Base-by-base conservation (phyloP, 2,329 filamentous ascomycete genomes). In the Botrytis hyacinthi region DNA sequence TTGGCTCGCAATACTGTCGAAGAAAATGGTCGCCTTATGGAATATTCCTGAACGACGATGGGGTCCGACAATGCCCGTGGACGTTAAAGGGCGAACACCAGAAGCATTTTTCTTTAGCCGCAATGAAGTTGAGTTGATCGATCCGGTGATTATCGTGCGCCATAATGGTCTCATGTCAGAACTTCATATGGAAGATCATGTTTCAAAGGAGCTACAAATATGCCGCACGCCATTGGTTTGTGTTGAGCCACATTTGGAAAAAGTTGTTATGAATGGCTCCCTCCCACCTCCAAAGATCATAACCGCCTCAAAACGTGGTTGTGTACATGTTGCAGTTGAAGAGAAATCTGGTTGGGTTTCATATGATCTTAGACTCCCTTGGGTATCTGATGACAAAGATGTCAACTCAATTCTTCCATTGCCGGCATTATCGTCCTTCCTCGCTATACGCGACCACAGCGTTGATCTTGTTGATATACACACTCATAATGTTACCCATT, bases 91-190 rank as follows among this genome's bases (percentile, higher is more conserved):
- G 12, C 88, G 91, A 69, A 87, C 86, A 67, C 87, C 89, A 0
- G 85, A 88, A 59, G 86, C 89, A 0, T 89, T 93, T 78, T 89
- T 90, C 73, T 94, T 94, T 77, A 85, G 85, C 0, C 82, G 84
- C 9, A 81, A 81, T 40, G 81, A 82, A 37, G 78, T 78, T 35
- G 78, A 80, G 26, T 73, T 80, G 1, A 80, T 84, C 1, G 85
- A 86, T 1, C 83, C 85, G 18, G 81, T 94, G 1, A 80, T 93
- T 14, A 79, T 93, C 12, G 85, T 94, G 9, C 88, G 88, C 51
- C 86, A 88, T 26, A 90, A 91, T 71, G 92, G 92, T 0, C 84
- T 85, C 4, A 83, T 94, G 78, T 86, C 85, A 0, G 89, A 92
- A 77, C 81, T 91, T 18, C 84, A 85, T 67, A 82, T 87, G 26